Evolutionary conservation across 1,284 basidiomycete genomes (phyloP), one percentile per base, ranked within the genome.

Genomic region (Xerocomus cyaneibrunnescens): DNA sequence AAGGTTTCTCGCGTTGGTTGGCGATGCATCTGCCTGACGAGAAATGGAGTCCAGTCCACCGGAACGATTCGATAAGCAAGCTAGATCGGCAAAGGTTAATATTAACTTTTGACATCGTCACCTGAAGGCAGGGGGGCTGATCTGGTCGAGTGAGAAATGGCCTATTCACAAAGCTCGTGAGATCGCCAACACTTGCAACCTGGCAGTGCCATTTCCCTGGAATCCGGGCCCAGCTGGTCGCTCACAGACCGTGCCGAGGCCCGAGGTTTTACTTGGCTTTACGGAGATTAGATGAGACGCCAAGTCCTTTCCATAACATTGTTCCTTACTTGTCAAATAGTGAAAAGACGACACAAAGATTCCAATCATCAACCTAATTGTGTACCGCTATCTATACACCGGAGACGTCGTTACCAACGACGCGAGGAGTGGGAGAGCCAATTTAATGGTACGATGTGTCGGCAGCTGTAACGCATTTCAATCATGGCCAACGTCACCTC

Each of bases 81-180:
- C n/a, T 36, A 19, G 21, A 59, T 43, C 30, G 7, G 25, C 37
- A 31, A 39, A 2, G n/a, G 25, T 45, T 49, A 45, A 49, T 38
- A 40, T 54, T 48, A 37, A 47, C 39, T 39, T 63, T 65, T 52
- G 52, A 53, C 48, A 34, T 45, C 52, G 32, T 54, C 9, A 25
- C 46, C 34, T 8, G 36, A 4, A 17, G 19, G 10, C 5, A 6
- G 16, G 37, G 21, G n/a, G n/a, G 23, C n/a, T 41, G 27, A 41
- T 39, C 35, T 5, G 17, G 9, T 16, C 8, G n/a, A 28, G 39
- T 12, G 25, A 28, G n/a, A 40, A 27, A 6, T 27, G 10, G 6
- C 10, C 13, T 12, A 6, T 16, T 14, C 13, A 13, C 13, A 19
- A 37, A 22, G n/a, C 13, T 6, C 21, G 21, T 38, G 36, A 14